Conservation (phyloP, 345 rosid genomes). For the Eucalyptus sp. region DNA sequence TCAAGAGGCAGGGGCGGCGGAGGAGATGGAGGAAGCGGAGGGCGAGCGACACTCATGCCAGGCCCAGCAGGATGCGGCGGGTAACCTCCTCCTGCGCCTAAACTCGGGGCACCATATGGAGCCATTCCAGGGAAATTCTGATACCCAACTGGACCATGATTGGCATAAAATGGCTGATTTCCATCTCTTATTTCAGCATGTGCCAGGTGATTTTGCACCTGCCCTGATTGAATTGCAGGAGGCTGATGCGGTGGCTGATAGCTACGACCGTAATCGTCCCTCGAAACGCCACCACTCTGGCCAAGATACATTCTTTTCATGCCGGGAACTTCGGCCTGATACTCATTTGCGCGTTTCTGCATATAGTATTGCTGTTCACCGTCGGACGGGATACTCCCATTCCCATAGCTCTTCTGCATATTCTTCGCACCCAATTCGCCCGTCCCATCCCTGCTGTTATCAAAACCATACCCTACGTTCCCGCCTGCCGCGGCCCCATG, state of each 20-base stretch:
- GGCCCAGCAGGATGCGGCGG: neutral
- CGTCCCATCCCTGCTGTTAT: neutral
- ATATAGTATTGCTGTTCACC: neutral
- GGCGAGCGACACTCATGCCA: neutral
- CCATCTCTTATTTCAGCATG: neutral
- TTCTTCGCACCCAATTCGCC: neutral
- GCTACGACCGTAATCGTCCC: neutral
- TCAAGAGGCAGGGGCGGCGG: conserved; percentile 57
- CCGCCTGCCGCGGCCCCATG: conserved; percentile 28
- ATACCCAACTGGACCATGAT: neutral
- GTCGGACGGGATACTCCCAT: neutral
- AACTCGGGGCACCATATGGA: neutral
- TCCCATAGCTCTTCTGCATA: conserved; percentile 2
- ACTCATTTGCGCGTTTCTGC: neutral
- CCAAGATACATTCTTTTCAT: neutral
- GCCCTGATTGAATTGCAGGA: neutral
- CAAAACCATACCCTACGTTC: neutral
- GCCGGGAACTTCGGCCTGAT: neutral
- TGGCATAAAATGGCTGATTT: neutral
- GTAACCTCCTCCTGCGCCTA: conserved; percentile 5
- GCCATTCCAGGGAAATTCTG: neutral
- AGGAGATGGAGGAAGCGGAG: conserved; percentile 54
- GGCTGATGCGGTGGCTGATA: neutral
- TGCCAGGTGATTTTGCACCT: neutral
- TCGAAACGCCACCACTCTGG: neutral